Evolutionary conservation across 768 basidiomycete genomes (phyloP).

Genomic region (Lentinula detonsa): DNA sequence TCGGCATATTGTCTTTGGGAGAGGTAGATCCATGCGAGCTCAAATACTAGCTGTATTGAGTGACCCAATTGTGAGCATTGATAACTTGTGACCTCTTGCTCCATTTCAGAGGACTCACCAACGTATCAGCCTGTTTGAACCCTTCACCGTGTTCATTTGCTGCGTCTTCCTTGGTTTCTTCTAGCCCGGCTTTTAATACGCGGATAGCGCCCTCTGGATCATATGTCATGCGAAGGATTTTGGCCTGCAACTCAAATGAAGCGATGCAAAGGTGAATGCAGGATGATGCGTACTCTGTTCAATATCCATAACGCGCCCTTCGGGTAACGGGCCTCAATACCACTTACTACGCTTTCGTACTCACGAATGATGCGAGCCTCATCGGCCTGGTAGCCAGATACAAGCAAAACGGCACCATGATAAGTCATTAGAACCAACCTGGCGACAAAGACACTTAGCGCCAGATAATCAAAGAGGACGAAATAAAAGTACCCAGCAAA

Average conservation of each 20-base stretch:
- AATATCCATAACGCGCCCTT: slow-evolving; percentile 69
- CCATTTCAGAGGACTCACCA: slow-evolving; percentile 34
- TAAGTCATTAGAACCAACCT: slow-evolving; percentile 82
- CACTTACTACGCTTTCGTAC: slow-evolving; percentile 58
- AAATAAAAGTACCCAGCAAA: slow-evolving; percentile 58
- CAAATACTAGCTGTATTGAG: slow-evolving; percentile 53
- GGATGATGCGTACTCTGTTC: slow-evolving; percentile 42
- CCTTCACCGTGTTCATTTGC: slow-evolving; percentile 20
- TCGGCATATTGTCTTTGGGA: slow-evolving; percentile 60
- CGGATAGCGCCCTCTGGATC: slow-evolving; percentile 62
- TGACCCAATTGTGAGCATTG: not conserved
- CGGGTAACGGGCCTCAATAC: slow-evolving; percentile 54
- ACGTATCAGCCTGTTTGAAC: slow-evolving; percentile 68
- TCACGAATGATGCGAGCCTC: slow-evolving; percentile 56
- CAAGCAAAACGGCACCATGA: slow-evolving; percentile 61
- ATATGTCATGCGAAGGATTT: slow-evolving; percentile 65
- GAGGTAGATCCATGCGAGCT: slow-evolving; percentile 73
- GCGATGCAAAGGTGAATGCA: not conserved
- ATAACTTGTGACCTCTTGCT: not conserved
- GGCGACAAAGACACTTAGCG: slow-evolving; percentile 2
- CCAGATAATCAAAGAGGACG: not conserved
- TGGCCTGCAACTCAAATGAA: slow-evolving; percentile 40
- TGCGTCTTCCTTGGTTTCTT: slow-evolving; percentile 32
- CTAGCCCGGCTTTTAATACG: slow-evolving; percentile 53
- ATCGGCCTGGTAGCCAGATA: slow-evolving; percentile 74